Evolutionary conservation across 2,329 filamentous ascomycete genomes (phyloP).

Genomic region (Colletotrichum musicola): DNA sequence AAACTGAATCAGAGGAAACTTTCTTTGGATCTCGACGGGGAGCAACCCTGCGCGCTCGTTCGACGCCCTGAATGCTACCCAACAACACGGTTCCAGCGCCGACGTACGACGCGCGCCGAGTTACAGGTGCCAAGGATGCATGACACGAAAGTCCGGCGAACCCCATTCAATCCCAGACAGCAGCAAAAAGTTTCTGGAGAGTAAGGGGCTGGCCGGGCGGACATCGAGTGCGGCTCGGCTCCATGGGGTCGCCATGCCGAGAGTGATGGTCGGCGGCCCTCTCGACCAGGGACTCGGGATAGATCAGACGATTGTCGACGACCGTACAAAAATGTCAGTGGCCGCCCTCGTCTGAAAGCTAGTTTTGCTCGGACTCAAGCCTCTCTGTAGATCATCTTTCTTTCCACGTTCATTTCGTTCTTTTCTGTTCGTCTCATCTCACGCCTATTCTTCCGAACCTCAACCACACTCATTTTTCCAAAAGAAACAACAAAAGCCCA

Average conservation of each 20-base stretch:
- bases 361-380: background rate
- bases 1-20: constrained; percentile 34
- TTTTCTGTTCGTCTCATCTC: constrained; percentile 35
- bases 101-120: constrained; percentile 20
- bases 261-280: background rate
- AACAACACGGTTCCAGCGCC: constrained; percentile 20
- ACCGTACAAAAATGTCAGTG: constrained; percentile 24
- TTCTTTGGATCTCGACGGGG: constrained; percentile 21
- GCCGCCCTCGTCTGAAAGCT: constrained; percentile 9
- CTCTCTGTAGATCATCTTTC: constrained; percentile 26
- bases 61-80: background rate
- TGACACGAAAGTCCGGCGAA: constrained; percentile 19
- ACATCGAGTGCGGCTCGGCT: background rate
- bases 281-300: background rate
- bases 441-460: constrained; percentile 7
- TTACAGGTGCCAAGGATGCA: constrained; percentile 32
- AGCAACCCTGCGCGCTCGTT: constrained; percentile 7
- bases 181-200: constrained; percentile 27
- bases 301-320: constrained; percentile 24
- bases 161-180: constrained; percentile 38
- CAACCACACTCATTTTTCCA: constrained; percentile 30
- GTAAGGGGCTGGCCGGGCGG: constrained; percentile 23
- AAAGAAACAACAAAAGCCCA: constrained; percentile 5
- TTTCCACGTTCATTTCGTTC: constrained; percentile 30
- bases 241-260: background rate